Evolutionary conservation across 2,329 filamentous ascomycete genomes (phyloP).

Genomic region (Calonectria hongkongensis): DNA sequence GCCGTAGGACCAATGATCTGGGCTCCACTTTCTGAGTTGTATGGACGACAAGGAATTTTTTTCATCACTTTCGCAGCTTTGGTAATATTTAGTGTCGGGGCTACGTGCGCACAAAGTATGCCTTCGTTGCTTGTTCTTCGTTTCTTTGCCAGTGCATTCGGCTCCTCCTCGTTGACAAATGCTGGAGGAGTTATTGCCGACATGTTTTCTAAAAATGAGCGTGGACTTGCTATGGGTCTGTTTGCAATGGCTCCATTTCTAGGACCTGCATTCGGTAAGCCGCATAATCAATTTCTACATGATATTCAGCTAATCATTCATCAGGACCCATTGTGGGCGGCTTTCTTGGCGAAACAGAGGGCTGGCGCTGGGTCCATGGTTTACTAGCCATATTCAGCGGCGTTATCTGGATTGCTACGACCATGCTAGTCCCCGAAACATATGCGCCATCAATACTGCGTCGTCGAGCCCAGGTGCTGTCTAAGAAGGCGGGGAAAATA

Average conservation of each 20-base stretch:
- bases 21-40: slow-evolving; percentile 79
- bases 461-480: slow-evolving; percentile 48
- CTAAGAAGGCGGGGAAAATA: slow-evolving; percentile 44
- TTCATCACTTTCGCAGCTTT: slow-evolving; percentile 73
- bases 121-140: slow-evolving; percentile 76
- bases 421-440: slow-evolving; percentile 66
- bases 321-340: slow-evolving; percentile 73
- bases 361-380: slow-evolving; percentile 72
- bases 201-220: slow-evolving; percentile 69
- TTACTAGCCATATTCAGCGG: slow-evolving; percentile 64
- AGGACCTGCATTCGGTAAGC: slow-evolving; percentile 42
- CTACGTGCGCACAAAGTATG: slow-evolving; percentile 73
- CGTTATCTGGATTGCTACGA: slow-evolving; percentile 50
- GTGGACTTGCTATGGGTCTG: slow-evolving; percentile 72
- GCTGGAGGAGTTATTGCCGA: slow-evolving; percentile 75
- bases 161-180: slow-evolving; percentile 73
- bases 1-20: slow-evolving; percentile 77
- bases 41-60: slow-evolving; percentile 76
- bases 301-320: neutral
- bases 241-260: slow-evolving; percentile 70
- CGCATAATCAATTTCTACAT: accelerated
- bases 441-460: slow-evolving; percentile 55
- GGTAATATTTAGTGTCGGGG: slow-evolving; percentile 77
- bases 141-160: slow-evolving; percentile 77
- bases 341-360: slow-evolving; percentile 72